These are phyloP conservation scores for Neckera pumila DNA, from an alignment of 225 moss, liverwort and hornwort genomes.

Conservation along the genomic window DNA sequence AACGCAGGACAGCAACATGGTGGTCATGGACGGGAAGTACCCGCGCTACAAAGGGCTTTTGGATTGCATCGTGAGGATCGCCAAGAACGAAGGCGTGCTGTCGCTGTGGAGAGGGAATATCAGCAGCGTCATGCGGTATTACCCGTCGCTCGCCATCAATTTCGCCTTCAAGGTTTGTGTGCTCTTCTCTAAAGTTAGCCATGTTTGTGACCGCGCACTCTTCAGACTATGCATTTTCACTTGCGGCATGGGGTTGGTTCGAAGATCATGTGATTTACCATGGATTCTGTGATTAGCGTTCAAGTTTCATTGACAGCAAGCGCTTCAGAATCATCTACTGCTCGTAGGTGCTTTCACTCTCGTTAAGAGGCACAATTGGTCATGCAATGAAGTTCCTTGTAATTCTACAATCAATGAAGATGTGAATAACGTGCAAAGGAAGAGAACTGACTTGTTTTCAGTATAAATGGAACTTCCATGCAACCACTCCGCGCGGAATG, in stretches of 20 bases:
- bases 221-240: not conserved
- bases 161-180: constrained; percentile 76
- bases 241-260: not conserved
- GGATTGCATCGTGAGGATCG: constrained; percentile 80
- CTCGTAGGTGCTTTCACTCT: not conserved
- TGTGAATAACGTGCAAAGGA: not conserved
- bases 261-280: not conserved
- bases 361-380: not conserved
- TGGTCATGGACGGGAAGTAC: constrained; percentile 73
- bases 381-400: not conserved
- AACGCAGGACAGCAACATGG: constrained; percentile 93
- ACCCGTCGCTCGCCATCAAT: constrained; percentile 93
- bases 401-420: not conserved
- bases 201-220: too few relatives aligned
- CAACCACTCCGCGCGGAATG: not conserved
- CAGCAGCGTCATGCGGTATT: constrained; percentile 91
- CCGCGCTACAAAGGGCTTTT: constrained; percentile 77
- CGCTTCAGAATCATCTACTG: not conserved
- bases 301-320: not conserved
- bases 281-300: not conserved
- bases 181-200: not conserved
- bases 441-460: not conserved
- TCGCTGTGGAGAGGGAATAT: constrained; percentile 92
- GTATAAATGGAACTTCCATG: not conserved
- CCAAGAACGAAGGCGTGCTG: constrained; percentile 76